Percentiles rank a stretch among this genome's conserved stretches.
Conservation (phyloP, 129 eudicot species). For the Flaveria ramosissima region DNA sequence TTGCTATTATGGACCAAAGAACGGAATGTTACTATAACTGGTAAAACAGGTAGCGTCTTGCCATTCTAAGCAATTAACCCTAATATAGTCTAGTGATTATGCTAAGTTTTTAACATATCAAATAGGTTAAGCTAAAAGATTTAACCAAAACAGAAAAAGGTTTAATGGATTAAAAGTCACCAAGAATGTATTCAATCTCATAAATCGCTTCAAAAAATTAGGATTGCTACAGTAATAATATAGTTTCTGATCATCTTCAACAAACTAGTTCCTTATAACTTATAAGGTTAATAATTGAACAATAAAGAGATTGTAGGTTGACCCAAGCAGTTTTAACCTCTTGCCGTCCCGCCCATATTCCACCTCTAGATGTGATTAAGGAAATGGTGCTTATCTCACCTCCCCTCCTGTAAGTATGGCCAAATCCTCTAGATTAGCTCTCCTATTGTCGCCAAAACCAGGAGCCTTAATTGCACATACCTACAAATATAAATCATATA, state of each 20-base stretch:
- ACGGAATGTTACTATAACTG: neutral
- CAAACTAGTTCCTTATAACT: neutral
- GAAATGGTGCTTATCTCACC: conserved; percentile 48
- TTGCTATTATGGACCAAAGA: neutral
- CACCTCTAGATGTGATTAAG: neutral
- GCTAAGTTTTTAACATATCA: too few species aligned
- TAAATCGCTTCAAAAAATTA: neutral
- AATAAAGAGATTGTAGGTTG: neutral
- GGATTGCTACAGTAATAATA: neutral
- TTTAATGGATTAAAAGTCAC: neutral
- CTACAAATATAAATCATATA: conserved; percentile 37
- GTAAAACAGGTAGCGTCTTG: neutral
- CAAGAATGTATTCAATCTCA: neutral
- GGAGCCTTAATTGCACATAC: conserved; percentile 99
- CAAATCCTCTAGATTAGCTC: conserved; percentile 92
- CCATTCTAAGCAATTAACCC: neutral
- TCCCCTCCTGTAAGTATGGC: conserved; percentile 96
- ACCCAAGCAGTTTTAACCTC: neutral
- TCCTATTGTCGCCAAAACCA: conserved; percentile 94
- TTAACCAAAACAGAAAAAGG: neutral
- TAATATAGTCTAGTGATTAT: neutral
- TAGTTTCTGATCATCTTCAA: neutral
- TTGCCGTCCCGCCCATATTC: neutral
- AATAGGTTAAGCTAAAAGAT: neutral
- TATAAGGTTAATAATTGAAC: neutral